Percentiles rank a stretch among this genome's conserved stretches.
These are phyloP conservation scores for Fusarium brachygibbosum DNA, from an alignment of 2,329 filamentous ascomycete species.

Conservation along the genomic window DNA sequence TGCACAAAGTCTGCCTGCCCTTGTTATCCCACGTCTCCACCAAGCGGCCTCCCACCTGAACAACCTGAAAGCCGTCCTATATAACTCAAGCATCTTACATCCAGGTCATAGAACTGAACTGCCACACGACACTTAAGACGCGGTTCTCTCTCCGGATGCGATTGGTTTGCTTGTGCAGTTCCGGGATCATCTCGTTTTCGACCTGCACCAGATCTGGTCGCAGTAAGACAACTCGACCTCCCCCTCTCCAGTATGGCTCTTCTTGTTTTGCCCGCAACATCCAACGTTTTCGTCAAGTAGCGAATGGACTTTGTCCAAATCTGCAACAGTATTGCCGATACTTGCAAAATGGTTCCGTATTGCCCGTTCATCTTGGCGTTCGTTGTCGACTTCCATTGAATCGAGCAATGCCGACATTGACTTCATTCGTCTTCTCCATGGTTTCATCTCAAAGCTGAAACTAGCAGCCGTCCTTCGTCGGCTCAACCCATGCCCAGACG, in stretches of 20 bases:
- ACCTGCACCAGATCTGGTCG: background rate
- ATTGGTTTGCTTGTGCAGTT: background rate
- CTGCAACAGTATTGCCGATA: background rate
- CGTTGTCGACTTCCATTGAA: background rate
- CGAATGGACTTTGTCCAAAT: background rate
- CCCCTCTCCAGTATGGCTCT: background rate
- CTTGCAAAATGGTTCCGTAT: background rate
- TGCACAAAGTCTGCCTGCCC: constrained; percentile 2
- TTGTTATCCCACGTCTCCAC: constrained; percentile 26
- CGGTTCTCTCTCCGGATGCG: background rate
- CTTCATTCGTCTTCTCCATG: background rate
- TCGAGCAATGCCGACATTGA: background rate
- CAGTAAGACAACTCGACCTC: background rate
- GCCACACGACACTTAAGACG: background rate
- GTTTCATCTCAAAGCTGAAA: background rate
- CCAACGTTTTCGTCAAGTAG: background rate
- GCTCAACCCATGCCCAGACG: background rate
- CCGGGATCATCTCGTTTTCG: background rate
- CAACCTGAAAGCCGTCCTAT: constrained; percentile 17
- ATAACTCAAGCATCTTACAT: constrained; percentile 22
- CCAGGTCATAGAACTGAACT: background rate
- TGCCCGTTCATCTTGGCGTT: background rate
- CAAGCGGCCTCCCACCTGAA: constrained; percentile 31
- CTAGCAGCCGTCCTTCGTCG: background rate
- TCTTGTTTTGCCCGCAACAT: background rate